Evolutionary conservation across 768 basidiomycete species (phyloP), one percentile per base, ranked within the genome.

Genomic region (Boletellus ananiceps): DNA sequence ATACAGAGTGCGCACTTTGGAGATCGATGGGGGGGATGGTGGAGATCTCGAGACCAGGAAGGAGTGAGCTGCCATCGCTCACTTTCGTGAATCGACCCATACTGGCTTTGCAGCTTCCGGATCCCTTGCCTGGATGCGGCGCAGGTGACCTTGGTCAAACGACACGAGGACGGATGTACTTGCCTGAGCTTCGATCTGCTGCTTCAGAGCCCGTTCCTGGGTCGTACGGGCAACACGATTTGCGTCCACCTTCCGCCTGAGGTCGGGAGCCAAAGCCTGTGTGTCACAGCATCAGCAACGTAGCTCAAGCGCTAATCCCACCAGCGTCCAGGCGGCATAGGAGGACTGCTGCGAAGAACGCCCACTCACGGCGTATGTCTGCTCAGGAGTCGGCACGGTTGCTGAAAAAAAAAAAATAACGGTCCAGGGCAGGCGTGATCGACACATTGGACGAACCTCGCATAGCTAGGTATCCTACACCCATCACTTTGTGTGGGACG

Each of bases 221-320:
- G 76, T 74, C 11, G 75, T 56, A 27, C 84, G 74, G 8, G 75
- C 67, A 14, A 75, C 74, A 32, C 80, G 76, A 48, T 74, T 71
- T 3, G 77, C 77, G 56, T 86, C 84, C 15, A 86, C 84, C 57
- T 78, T 79, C 40, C 78, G 75, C 56, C 74, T 76, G 52, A 85
- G 64, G 68, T 83, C 82, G 54, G 84, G 84, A 18, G 84, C 74
- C 74, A 86, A 73, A 62, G 74, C 70, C 83, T 85, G 53, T 8
- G 19, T 21, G 48, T 34, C 46, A 18, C 35, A 11, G 25, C 25
- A 45, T 47, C 35, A 57, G 46, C 13, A 25, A 29, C 36, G 40
- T 37, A 25, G 29, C 49, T 21, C 25, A 11, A 29, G 11, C 29
- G 23, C 13, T 27, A 27, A 56, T 19, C n/a, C 32, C 39, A 29